Conservation (phyloP, 371 early-diverging fungal genomes). For the Syncephalastrum racemosum region DNA sequence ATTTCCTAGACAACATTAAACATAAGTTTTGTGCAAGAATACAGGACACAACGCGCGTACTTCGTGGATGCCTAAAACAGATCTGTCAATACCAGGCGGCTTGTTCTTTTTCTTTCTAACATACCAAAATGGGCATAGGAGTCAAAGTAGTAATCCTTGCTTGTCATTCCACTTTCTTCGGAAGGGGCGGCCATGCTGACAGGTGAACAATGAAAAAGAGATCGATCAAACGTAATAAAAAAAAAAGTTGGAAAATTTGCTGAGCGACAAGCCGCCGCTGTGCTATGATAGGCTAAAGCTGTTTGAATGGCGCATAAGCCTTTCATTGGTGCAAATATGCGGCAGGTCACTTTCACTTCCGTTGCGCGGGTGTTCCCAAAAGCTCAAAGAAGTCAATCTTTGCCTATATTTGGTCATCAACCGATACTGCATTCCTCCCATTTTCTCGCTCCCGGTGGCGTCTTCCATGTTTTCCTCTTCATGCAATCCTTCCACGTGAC, state of each 20-base stretch:
- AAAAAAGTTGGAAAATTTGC: not conserved
- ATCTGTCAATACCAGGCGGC: not conserved
- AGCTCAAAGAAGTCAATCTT: too few relatives aligned
- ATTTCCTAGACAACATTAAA: conserved; percentile 68
- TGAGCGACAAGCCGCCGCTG: too few relatives aligned
- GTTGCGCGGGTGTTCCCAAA: too few relatives aligned
- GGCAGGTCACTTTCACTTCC: too few relatives aligned
- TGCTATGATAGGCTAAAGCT: too few relatives aligned
- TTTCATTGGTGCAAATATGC: too few relatives aligned
- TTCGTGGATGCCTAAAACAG: conserved; percentile 55
- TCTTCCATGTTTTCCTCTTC: too few relatives aligned
- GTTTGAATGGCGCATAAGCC: too few relatives aligned
- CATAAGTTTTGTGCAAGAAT: not conserved
- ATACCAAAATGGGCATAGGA: conserved; percentile 95
- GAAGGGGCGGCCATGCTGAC: not conserved
- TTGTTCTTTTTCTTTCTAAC: conserved; percentile 3
- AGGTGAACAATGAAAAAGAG: conserved; percentile 2
- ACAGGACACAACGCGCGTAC: conserved; percentile 14
- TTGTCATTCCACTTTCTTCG: conserved; percentile 48
- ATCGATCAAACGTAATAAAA: not conserved
- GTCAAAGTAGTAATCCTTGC: conserved; percentile 95
- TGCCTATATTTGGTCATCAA: too few relatives aligned
- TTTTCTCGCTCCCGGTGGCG: too few relatives aligned
- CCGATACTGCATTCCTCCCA: too few relatives aligned
- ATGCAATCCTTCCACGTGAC: too few relatives aligned